Base-by-base conservation (phyloP, 495 filamentous ascomycete species). In the Penicillium taxi region DNA sequence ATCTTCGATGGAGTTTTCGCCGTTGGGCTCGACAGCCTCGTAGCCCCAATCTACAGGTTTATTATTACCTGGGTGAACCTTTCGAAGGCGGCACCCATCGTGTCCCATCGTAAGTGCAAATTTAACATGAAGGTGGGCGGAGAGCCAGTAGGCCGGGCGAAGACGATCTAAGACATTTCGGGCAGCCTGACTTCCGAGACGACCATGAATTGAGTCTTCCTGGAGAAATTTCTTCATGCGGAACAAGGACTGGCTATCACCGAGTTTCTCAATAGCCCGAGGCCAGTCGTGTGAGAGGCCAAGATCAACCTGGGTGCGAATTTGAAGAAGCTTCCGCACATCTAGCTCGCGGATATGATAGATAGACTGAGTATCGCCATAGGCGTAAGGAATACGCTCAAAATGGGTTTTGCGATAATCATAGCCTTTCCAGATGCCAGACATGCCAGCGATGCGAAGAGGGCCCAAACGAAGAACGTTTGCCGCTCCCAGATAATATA, bases 251-350 rank as follows among this genome's bases (percentile, higher is more conserved):
- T 63, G 44, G 19, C 64, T 55, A 53, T 94, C 68, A 0, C 91
- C 91, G 35, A 72, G 66, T 37, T 73, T 75, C 58, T 93, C 91
- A 26, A 96, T 73, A 0, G 72, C 79, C 14, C 74, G 70, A 0
- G 93, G 93, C 91, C 91, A 98, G 61, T 98, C 91, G 53, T 98
- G 91, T 35, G 87, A 94, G 12, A 98, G 58, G 15, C 88, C 87
- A 12, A 96, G 60, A 44, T 98, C 91, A 6, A 96, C 74, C 43
- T 87, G 88, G 9, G 80, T 84, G 8, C 77, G 70, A 12, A 94
- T 43, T 45, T 90, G 80, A n/a, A 95, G 69, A 9, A 98, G 65
- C 63, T 96, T 96, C 46, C 88, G 78, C 2, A 83, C 73, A 53
- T 98, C 91, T n/a, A 94, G 65, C 51, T 94, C 86, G 17, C 91